These are phyloP conservation scores for Hypoxylon sp. DNA, from an alignment of 2,329 filamentous ascomycete genomes.

Conservation along the genomic window DNA sequence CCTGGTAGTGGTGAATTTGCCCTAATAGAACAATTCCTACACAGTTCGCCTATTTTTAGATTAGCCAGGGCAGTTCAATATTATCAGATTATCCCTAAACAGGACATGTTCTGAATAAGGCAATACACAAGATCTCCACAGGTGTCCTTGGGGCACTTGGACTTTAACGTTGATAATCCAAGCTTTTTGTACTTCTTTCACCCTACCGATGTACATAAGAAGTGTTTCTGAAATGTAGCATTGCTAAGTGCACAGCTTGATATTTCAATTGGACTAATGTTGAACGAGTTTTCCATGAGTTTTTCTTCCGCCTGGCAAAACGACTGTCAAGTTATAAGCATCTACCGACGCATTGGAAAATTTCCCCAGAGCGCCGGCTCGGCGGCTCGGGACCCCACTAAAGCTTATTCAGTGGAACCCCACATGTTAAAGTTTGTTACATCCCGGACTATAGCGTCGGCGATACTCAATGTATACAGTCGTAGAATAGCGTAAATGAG, in stretches of 20 bases:
- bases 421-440: not conserved
- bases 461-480: not conserved
- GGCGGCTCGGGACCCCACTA: not conserved
- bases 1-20: too few species aligned
- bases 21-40: too few species aligned
- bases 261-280: not conserved
- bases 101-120: not conserved
- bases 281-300: not conserved
- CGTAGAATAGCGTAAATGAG: not conserved
- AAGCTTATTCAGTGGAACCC: constrained; percentile 18
- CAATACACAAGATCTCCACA: not conserved
- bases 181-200: not conserved
- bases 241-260: not conserved
- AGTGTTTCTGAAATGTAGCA: not conserved
- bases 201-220: not conserved
- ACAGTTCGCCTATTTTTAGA: too few species aligned
- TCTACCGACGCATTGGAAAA: not conserved
- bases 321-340: not conserved
- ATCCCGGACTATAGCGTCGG: not conserved
- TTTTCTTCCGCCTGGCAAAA: not conserved
- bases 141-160: not conserved
- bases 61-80: not conserved
- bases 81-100: not conserved
- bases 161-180: too few species aligned
- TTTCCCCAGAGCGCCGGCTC: constrained; percentile 1